A percentile compares a stretch with the other conserved stretches of the same genome.
phyloP scores from a whole-genome alignment of 108 stramenopile species.

The Pseudonitzschia pungens region DNA sequence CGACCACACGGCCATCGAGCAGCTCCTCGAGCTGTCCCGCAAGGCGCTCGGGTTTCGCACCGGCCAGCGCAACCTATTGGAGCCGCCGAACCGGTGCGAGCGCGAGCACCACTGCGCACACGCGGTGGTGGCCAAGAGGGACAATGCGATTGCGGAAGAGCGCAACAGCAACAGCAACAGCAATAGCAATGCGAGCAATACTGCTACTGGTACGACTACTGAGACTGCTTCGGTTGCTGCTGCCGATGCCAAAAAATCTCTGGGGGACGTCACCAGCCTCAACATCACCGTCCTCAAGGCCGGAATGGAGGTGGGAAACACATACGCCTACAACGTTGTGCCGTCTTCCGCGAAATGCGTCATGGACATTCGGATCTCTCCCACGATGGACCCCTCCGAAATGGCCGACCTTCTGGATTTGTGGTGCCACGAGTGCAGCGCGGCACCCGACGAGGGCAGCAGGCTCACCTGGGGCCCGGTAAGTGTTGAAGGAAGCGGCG shows the following conservation, averaged over 20 bases:
- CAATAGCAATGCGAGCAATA: neutral
- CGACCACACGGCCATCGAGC: conserved; percentile 91
- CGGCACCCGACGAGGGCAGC: conserved; percentile 37
- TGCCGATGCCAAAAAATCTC: conserved; percentile 41
- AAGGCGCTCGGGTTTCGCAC: conserved; percentile 86
- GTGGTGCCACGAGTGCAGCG: conserved; percentile 88
- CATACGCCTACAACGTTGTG: conserved; percentile 86
- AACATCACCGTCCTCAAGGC: conserved; percentile 94
- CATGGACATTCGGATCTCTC: conserved; percentile 95
- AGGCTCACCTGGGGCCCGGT: conserved; percentile 79
- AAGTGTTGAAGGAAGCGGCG: no score
- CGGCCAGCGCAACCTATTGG: conserved; percentile 81
- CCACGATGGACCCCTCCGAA: conserved; percentile 74
- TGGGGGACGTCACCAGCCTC: conserved; percentile 95
- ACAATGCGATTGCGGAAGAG: no score
- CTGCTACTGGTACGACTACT: no score
- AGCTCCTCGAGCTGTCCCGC: conserved; percentile 80
- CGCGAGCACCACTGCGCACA: conserved; percentile 76
- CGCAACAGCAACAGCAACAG: conserved; percentile 14
- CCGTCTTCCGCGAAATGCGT: conserved; percentile 85
- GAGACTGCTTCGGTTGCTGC: no score
- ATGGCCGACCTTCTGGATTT: conserved; percentile 81
- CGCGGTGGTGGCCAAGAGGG: conserved; percentile 63
- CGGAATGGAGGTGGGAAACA: conserved; percentile 79
- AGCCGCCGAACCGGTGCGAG: no score